Conservation (phyloP, 768 basidiomycete genomes). For the Tulasnella sp. region DNA sequence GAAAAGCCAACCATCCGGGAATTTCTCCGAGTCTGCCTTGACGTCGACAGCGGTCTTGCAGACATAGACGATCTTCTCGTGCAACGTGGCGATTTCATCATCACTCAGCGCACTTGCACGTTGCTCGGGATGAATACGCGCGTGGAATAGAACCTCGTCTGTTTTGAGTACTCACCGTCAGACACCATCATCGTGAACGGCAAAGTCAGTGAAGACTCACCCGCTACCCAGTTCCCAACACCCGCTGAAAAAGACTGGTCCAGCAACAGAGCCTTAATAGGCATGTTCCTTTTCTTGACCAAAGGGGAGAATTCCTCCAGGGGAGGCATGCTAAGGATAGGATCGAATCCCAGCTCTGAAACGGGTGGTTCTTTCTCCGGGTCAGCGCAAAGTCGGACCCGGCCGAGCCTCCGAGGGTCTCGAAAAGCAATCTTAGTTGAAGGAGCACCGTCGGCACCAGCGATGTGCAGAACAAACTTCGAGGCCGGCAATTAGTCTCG, state of each 20-base stretch:
- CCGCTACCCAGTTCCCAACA: slow-evolving; percentile 83
- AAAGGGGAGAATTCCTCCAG: slow-evolving; percentile 27
- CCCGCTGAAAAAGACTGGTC: slow-evolving; percentile 82
- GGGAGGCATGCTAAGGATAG: slow-evolving; percentile 66
- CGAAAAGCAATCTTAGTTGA: slow-evolving; percentile 64
- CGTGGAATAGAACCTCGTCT: slow-evolving; percentile 77
- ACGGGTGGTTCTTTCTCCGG: slow-evolving; percentile 71
- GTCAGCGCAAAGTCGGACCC: slow-evolving; percentile 62
- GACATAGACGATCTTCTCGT: slow-evolving; percentile 58
- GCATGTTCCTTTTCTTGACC: slow-evolving; percentile 28
- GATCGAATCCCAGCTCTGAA: slow-evolving; percentile 74
- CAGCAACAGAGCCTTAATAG: slow-evolving; percentile 66
- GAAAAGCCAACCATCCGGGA: slow-evolving; percentile 71
- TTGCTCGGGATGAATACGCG: slow-evolving; percentile 72
- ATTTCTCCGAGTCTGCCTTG: slow-evolving; percentile 69
- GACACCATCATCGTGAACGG: background rate
- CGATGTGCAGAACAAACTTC: slow-evolving; percentile 35
- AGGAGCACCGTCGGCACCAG: slow-evolving; percentile 45
- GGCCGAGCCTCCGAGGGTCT: slow-evolving; percentile 71
- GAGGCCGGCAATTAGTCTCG: background rate
- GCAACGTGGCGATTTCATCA: slow-evolving; percentile 55
- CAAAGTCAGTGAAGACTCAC: slow-evolving; percentile 42
- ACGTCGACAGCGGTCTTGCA: slow-evolving; percentile 65
- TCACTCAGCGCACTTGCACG: slow-evolving; percentile 59
- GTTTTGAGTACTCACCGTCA: background rate